phyloP scores from a whole-genome alignment of 345 rosid species.

The Euphorbia tirucalli region DNA sequence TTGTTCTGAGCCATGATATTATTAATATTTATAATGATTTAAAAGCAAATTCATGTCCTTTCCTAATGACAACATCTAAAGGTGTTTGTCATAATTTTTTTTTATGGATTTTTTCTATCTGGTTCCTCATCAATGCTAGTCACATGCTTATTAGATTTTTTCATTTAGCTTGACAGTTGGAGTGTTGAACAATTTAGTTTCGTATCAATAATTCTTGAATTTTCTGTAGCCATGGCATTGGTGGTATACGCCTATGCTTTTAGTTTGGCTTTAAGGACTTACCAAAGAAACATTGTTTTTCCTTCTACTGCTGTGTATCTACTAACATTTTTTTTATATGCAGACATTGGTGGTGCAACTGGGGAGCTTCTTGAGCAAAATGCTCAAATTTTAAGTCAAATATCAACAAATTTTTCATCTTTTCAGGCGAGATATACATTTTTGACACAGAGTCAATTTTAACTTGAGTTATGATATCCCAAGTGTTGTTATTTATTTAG shows the following conservation, averaged over 20 bases:
- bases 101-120: not conserved
- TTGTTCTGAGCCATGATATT: not conserved
- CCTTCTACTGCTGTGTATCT: not conserved
- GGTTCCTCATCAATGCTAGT: not conserved
- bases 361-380: conserved; percentile 79
- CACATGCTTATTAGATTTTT: not conserved
- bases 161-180: not conserved
- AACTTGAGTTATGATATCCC: not conserved
- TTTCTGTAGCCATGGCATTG: not conserved
- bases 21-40: not conserved
- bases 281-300: not conserved
- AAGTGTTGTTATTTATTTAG: too few relatives aligned
- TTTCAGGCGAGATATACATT: conserved; percentile 49
- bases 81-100: not conserved
- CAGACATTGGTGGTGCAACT: conserved; percentile 72
- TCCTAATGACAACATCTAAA: not conserved
- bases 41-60: not conserved
- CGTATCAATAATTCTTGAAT: not conserved
- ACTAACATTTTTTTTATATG: conserved; percentile 17
- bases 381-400: conserved; percentile 68
- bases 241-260: not conserved
- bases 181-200: not conserved
- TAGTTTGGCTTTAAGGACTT: not conserved
- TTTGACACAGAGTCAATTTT: not conserved
- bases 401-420: conserved; percentile 61